Conservation (phyloP, 2,329 filamentous ascomycete species). For the Verticillium alfalfae region DNA sequence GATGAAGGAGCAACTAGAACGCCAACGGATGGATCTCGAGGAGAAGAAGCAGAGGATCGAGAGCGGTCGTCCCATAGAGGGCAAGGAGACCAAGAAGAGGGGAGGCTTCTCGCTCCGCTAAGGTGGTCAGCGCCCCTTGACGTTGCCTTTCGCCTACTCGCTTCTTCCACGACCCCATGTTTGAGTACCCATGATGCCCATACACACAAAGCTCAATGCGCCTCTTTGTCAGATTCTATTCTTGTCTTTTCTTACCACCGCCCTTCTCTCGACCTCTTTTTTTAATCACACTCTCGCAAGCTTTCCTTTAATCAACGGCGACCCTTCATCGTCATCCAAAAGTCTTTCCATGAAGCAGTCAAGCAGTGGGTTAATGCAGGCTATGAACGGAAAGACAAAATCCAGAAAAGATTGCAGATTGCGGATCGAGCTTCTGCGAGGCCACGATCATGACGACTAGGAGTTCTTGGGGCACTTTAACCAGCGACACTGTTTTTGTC, state of each 20-base stretch:
- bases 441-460: conserved; percentile 10
- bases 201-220: conserved; percentile 54
- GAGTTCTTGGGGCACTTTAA: conserved; percentile 11
- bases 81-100: conserved; percentile 95
- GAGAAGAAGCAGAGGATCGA: conserved; percentile 97
- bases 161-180: conserved; percentile 43
- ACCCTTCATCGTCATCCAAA: conserved; percentile 14
- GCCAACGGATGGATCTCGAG: conserved; percentile 89
- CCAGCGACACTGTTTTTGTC: background rate
- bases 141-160: conserved; percentile 5
- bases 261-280: conserved; percentile 10
- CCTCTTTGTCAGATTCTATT: conserved; percentile 40
- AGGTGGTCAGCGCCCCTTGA: conserved; percentile 22
- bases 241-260: conserved; percentile 20
- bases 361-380: conserved; percentile 24
- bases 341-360: conserved; percentile 29
- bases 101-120: conserved; percentile 92
- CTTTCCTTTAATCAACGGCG: conserved; percentile 11
- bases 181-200: conserved; percentile 52
- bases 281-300: conserved; percentile 7
- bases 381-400: conserved; percentile 16
- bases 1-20: conserved; percentile 99
- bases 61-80: conserved; percentile 86
- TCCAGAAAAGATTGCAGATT: conserved; percentile 7
- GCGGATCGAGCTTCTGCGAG: conserved; percentile 9